These are phyloP conservation scores for Pleurotus tuoliensis DNA, from an alignment of 768 basidiomycete genomes.

Conservation along the genomic window DNA sequence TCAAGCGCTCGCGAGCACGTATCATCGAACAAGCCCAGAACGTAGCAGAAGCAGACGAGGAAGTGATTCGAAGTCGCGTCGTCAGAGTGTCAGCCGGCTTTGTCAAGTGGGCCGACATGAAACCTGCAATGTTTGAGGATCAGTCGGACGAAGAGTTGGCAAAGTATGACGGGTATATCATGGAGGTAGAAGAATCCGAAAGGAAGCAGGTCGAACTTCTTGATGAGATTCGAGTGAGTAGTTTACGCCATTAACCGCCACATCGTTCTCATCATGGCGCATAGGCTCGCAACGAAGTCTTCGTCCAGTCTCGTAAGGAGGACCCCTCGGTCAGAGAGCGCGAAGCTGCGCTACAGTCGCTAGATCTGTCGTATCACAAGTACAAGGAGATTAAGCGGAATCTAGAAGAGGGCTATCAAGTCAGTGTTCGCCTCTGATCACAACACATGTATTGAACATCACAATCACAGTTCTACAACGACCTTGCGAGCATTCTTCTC, in stretches of 20 bases:
- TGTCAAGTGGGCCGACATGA: conserved; percentile 64
- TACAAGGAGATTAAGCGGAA: conserved; percentile 84
- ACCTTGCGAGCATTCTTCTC: conserved; percentile 65
- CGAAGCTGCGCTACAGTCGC: conserved; percentile 74
- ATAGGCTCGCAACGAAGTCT: conserved; percentile 61
- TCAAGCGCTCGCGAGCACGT: conserved; percentile 56
- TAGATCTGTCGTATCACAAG: conserved; percentile 84
- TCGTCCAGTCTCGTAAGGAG: conserved; percentile 73
- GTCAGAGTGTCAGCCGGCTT: conserved; percentile 62
- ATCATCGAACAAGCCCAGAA: conserved; percentile 62
- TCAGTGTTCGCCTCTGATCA: conserved; percentile 20
- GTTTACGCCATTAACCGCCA: conserved; percentile 41
- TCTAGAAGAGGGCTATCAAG: conserved; percentile 86
- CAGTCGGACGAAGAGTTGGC: conserved; percentile 72
- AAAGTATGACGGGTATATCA: conserved; percentile 78
- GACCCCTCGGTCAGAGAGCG: conserved; percentile 77
- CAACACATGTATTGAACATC: neutral
- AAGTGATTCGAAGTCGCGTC: conserved; percentile 73
- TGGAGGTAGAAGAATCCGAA: conserved; percentile 48
- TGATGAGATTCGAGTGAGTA: conserved; percentile 37
- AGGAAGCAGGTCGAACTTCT: conserved; percentile 65
- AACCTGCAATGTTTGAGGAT: conserved; percentile 86
- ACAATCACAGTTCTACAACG: conserved; percentile 79
- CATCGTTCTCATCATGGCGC: neutral
- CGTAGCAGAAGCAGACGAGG: conserved; percentile 45